Base-by-base conservation (phyloP, 345 rosid species). In the Euphorbia peplus region DNA sequence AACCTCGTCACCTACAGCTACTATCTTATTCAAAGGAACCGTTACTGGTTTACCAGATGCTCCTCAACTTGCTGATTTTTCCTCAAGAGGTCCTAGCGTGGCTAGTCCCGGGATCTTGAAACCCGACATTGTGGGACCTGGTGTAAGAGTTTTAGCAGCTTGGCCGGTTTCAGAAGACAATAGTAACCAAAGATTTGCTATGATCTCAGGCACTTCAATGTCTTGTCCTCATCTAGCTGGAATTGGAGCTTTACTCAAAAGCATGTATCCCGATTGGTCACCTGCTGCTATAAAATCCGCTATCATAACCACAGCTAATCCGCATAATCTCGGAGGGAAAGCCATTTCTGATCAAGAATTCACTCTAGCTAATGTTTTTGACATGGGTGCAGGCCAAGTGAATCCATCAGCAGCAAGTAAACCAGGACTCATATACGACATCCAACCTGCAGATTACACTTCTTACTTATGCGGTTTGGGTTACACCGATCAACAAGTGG, bases 241-340 rank as follows among this genome's bases (percentile, higher is more conserved):
- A 47, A 80, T 87, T 9, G 84, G 81, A 9, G 84, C 88, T 58
- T 79, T 89, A 74, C 81, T 87, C 52, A 87, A 64, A 71, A 70
- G 82, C 42, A 28, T 72, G 16, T 86, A 85, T 48, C 79, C 80
- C 19, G 67, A 73, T 13, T 83, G 91, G 91, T 85, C 91, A 53
- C 87, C 91, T 0, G 87, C 87, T 0, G 87, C 89, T 58, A 76
- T 87, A 53, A 83, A 80, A 79, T 87, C 91, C 15, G 86, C 91
- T 15, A 74, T 85, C 1, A 81, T 87, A 42, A 85, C 87, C 25
- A 74, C 85, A 2, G 81, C 81, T 42, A 5, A 56, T 42, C 3
- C 19, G 21, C 0, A 11, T 4, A 63, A 71, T 28, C 29, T 63
- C 14, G 69, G 63, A 42, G 63, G 47, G 19, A 63, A 13, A 30